Percentiles rank a stretch among this genome's conserved stretches.
Evolutionary conservation across 1,284 basidiomycete species (phyloP).

Genomic region (Cryptococcus amylolentus): DNA sequence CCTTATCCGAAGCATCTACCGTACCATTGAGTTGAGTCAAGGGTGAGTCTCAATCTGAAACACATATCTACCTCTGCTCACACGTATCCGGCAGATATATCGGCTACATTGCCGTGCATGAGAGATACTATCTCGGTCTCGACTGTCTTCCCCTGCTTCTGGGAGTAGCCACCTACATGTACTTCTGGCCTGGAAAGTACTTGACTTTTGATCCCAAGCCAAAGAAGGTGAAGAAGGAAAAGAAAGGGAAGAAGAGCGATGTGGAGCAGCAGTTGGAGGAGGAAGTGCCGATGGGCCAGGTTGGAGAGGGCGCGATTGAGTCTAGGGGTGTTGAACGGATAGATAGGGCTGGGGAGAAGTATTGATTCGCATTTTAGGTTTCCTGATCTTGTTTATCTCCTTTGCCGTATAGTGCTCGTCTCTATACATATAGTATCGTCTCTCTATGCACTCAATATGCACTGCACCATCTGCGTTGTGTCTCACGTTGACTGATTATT

Average conservation of each 20-base stretch:
- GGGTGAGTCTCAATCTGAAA: slow-evolving; percentile 45
- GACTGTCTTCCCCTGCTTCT: slow-evolving; percentile 60
- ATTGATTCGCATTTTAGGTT: too few species aligned
- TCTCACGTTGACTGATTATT: neutral
- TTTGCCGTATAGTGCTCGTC: too few species aligned
- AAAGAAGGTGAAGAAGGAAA: neutral
- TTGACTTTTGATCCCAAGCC: slow-evolving; percentile 14
- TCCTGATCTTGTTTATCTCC: too few species aligned
- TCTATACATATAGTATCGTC: too few species aligned
- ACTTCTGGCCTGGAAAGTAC: slow-evolving; percentile 42
- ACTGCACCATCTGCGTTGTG: too few species aligned
- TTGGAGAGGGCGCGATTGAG: too few species aligned
- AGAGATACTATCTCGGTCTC: slow-evolving; percentile 63
- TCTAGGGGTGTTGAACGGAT: too few species aligned
- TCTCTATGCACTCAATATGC: too few species aligned
- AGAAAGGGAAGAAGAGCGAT: neutral
- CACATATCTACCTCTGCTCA: neutral
- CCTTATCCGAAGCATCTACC: slow-evolving; percentile 64
- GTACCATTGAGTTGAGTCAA: slow-evolving; percentile 64
- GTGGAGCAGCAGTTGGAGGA: too few species aligned
- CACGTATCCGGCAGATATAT: slow-evolving; percentile 43
- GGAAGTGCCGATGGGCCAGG: too few species aligned
- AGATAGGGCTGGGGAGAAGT: too few species aligned
- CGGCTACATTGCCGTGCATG: slow-evolving; percentile 61
- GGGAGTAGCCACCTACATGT: slow-evolving; percentile 53